Conservation (phyloP, 2,329 filamentous ascomycete genomes). For the Colletotrichum euphorbiae region DNA sequence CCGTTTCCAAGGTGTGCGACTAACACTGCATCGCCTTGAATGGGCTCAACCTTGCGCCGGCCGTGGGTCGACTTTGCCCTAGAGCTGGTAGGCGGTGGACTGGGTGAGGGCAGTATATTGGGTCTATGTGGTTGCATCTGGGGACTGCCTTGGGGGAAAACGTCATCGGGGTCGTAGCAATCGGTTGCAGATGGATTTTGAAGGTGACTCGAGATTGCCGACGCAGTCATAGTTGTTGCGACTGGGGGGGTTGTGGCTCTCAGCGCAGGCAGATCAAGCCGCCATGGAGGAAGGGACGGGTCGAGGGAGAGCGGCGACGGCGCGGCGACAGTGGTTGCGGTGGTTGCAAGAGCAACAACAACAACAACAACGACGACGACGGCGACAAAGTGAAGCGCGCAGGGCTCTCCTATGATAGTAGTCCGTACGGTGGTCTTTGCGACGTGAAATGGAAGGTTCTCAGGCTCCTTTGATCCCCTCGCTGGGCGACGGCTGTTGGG, state of each 20-base stretch:
- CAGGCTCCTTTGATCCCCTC: background rate
- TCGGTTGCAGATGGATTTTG: conserved; percentile 48
- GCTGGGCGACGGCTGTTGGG: conserved; percentile 30
- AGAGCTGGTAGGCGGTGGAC: conserved; percentile 56
- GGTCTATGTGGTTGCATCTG: conserved; percentile 43
- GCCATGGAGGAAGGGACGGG: conserved; percentile 45
- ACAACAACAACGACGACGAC: background rate
- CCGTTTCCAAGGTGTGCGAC: conserved; percentile 72
- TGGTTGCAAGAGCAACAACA: background rate
- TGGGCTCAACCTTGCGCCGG: conserved; percentile 65
- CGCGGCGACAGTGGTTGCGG: background rate
- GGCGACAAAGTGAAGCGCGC: background rate
- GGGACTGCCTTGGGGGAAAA: conserved; percentile 55
- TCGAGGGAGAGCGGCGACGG: background rate
- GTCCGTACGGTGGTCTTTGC: background rate
- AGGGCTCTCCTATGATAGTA: background rate
- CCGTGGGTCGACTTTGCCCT: conserved; percentile 63
- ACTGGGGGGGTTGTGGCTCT: conserved; percentile 42
- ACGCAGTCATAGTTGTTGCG: conserved; percentile 55
- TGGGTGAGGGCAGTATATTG: conserved; percentile 53
- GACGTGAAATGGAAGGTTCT: background rate
- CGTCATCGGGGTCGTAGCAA: conserved; percentile 59
- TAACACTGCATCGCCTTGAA: conserved; percentile 75
- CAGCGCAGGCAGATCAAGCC: conserved; percentile 43
- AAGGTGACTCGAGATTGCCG: conserved; percentile 49